Evolutionary conservation across 371 early-diverging fungal genomes (phyloP).

Genomic region (Racocetra persica): DNA sequence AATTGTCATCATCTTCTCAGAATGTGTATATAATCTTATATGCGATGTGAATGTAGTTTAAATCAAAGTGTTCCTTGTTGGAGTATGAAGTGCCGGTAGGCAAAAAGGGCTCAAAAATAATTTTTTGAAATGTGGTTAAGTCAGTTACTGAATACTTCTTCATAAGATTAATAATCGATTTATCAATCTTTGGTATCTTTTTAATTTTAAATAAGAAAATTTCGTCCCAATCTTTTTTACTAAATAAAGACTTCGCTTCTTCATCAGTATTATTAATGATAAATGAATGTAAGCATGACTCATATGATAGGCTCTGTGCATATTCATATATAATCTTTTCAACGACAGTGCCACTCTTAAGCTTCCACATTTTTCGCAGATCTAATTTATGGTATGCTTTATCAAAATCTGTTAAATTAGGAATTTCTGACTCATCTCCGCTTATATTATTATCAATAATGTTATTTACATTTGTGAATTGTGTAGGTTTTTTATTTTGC

Average conservation of each 20-base stretch:
- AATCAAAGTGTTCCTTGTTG: slow-evolving; percentile 24
- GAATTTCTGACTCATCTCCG: neutral
- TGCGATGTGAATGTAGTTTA: slow-evolving; percentile 32
- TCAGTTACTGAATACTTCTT: slow-evolving; percentile 14
- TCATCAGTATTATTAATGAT: slow-evolving; percentile 23
- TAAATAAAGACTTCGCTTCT: slow-evolving; percentile 22
- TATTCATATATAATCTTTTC: slow-evolving; percentile 32
- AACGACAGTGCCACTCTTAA: slow-evolving; percentile 15
- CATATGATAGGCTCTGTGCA: neutral
- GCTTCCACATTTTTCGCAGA: slow-evolving; percentile 24
- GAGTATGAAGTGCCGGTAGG: neutral
- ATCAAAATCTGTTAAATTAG: neutral
- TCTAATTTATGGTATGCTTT: neutral
- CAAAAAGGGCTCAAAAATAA: slow-evolving; percentile 31
- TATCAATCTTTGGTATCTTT: slow-evolving; percentile 13
- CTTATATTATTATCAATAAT: no score
- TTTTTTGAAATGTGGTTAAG: slow-evolving; percentile 20
- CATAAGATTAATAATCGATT: slow-evolving; percentile 7
- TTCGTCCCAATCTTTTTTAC: slow-evolving; percentile 16
- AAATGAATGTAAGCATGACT: neutral
- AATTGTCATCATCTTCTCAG: slow-evolving; percentile 20
- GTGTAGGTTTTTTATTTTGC: neutral
- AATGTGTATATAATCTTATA: slow-evolving; percentile 16
- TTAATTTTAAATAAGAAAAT: slow-evolving; percentile 28
- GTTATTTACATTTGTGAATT: neutral